Base-by-base conservation (phyloP, 139 green algal genomes). In the Edaphochlamys debaryana region DNA sequence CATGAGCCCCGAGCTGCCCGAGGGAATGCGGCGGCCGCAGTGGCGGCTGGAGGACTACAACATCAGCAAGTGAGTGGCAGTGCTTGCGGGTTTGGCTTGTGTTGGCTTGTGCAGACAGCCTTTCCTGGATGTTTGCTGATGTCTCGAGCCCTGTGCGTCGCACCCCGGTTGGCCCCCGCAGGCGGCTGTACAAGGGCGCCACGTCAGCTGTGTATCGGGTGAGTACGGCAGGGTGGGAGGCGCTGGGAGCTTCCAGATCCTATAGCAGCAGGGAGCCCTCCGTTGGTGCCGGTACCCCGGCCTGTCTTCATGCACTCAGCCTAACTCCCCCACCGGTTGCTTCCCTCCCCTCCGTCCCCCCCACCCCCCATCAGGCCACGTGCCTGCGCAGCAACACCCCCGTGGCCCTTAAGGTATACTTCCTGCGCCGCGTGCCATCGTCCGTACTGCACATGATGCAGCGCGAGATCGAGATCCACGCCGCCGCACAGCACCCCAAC, bases 1-100 rank as follows among this genome's bases (percentile, higher is more conserved):
- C 5, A 8, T 87, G 22, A 67, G 67, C 82, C 74, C 67, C 6
- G 66, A 87, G n/a, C 67, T 87, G 36, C 82, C 74, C 3, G 72
- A 74, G 25, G 60, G n/a, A 32, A 87, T 87, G 82, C 74, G 78
- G n/a, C 74, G 82, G 20, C n/a, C 27, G 23, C 67, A 84, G 52
- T 87, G 82, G 82, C 67, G 82, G 56, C 38, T 87, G 17, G 73
- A 79, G 22, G 82, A 87, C 63, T 87, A 87, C 72, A 48, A 84
- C 38, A 66, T 56, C 25, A 54, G 74, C 74, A 79, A 84, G 74
- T 54, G 45, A 54, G 45, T n/a, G 45, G 11, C 45, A 13, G 11
- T 9, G 45, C 45, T 54, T 9, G 13, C 11, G 45, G 45, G 45
- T 22, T 13, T 22, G 45, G 45, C 11, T 22, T 9, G 45, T 22